Base-by-base conservation (phyloP, 176 grass and related monocot species). In the Thalia dealbata region DNA sequence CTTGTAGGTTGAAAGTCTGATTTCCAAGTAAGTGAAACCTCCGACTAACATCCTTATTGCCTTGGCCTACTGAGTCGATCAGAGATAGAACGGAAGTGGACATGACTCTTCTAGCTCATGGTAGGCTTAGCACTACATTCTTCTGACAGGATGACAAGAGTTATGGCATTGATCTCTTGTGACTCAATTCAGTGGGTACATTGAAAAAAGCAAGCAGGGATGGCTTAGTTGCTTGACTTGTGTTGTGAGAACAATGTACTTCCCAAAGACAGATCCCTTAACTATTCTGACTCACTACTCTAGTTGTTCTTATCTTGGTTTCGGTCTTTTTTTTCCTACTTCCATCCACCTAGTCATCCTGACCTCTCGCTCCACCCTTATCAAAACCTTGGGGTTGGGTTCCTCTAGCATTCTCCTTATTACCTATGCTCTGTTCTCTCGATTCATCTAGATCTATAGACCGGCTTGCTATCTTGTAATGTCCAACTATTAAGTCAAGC, bases 151-250 rank as follows among this genome's bases (percentile, higher is more conserved):
- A 60, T 60, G n/a, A 60, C 5, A 60, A n/a, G 56, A 60, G 56
- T 60, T 60, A 60, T 60, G 19, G 24, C 56, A 60, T 60, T 60
- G 56, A 60, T 60, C 56, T n/a, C 56, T 61, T 61, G 56, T 61
- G 19, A 60, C 56, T 60, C 56, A 60, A 60, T 60, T 2, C 23
- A 60, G 56, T 60, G 56, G 56, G 21, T n/a, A 60, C 56, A 60
- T 60, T n/a, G 56, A 60, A 10, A 60, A 60, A 60, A 6, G 56
- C 19, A n/a, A 60, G 56, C 22, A 60, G 56, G 56, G 56, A 60
- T 60, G 56, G 56, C 22, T 23, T n/a, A 18, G 56, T 22, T 60
- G 1, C 32, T 38, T 38, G 32, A 60, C 56, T 60, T 60, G 56
- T 60, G 56, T 60, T 60, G 56, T 25, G 56, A 21, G 56, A 60